Evolutionary conservation across 2,329 filamentous ascomycete species (phyloP), one percentile per base, ranked within the genome.

Genomic region (Trichoderma sp.): DNA sequence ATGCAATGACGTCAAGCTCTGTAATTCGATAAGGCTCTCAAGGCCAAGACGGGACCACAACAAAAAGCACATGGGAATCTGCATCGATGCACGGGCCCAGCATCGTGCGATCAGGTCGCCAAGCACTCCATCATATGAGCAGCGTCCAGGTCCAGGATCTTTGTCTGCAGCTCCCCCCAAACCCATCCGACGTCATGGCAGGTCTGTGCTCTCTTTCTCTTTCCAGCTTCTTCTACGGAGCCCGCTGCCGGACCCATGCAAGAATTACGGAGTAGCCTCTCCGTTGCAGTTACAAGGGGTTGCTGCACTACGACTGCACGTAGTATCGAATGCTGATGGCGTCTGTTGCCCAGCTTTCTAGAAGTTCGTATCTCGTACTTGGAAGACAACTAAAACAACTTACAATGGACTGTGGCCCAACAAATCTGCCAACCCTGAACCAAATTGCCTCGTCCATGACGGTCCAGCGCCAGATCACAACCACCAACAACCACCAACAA

Each of bases 51-150:
- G 30, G 62, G 34, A 32, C 43, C 47, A 23, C 11, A 3, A 12
- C n/a, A 23, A 65, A 50, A 20, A 0, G 9, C 43, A 50, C 39
- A 43, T 43, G n/a, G 43, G 43, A 50, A 57, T 28, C 20, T 57
- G 64, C 50, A 58, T 58, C 50, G 64, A 57, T 26, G 59, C 59
- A 55, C 30, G 47, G 63, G 12, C 30, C 66, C 39, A 57, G 15
- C 66, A 61, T 69, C 57, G 57, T 53, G 55, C 67, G 67, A 69
- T 59, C 65, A 68, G 36, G 50, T 23, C 32, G 53, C 20, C 65
- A 59, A 47, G 26, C 63, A 20, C 9, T 26, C n/a, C n/a, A 66
- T 59, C 36, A 30, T 59, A 13, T 23, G 32, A 61, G 58, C 58
- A 36, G 4, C 55, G 30, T n/a, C 57, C 30, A 13, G 57, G 28